Evolutionary conservation across 495 filamentous ascomycete species (phyloP).

Genomic region (Letharia lupina): DNA sequence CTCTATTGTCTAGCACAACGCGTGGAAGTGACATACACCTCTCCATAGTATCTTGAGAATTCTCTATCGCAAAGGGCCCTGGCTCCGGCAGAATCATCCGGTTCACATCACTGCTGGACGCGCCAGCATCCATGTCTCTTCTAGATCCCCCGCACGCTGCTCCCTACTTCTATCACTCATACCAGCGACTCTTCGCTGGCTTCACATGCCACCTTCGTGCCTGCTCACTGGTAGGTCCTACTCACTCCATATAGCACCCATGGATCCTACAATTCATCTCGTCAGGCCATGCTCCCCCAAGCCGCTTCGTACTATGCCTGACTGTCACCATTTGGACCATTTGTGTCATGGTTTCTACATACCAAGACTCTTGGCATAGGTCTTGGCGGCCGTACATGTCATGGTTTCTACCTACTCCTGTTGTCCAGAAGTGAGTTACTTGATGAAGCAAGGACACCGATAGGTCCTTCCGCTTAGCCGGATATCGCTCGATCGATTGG

Average conservation of each 20-base stretch:
- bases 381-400: too few species aligned
- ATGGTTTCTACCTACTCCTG: too few species aligned
- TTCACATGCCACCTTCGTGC: background rate
- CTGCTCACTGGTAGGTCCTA: background rate
- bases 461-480: too few species aligned
- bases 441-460: too few species aligned
- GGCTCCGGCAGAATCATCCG: background rate
- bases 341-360: background rate
- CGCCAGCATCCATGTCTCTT: background rate
- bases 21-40: background rate
- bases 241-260: background rate
- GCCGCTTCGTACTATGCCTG: background rate
- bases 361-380: too few species aligned
- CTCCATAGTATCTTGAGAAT: background rate
- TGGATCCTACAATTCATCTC: too few species aligned
- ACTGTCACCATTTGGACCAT: background rate
- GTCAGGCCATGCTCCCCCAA: background rate
- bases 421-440: too few species aligned
- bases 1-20: background rate
- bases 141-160: background rate
- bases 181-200: background rate
- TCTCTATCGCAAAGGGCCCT: background rate
- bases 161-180: background rate
- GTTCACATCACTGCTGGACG: background rate
- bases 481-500: too few species aligned